Evolutionary conservation across 495 filamentous ascomycete species (phyloP), one percentile per base, ranked within the genome.

Genomic region (Friedmanniomyces simplex): DNA sequence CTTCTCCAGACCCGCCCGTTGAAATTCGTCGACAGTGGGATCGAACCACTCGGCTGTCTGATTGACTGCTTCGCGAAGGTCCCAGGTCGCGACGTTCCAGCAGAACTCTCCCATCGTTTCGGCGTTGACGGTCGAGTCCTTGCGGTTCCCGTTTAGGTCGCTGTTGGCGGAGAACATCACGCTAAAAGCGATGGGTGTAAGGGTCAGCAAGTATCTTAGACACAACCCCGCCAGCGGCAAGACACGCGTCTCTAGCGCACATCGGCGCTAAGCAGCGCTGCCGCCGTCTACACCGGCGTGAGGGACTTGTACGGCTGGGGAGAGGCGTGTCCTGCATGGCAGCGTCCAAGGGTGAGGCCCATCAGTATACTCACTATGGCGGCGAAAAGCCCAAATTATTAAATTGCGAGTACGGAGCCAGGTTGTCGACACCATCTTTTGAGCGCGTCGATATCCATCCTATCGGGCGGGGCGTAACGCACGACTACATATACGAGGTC

Each of bases 351-450:
- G n/a, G n/a, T n/a, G n/a, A n/a, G n/a, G n/a, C n/a, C n/a, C n/a
- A n/a, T n/a, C n/a, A n/a, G n/a, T n/a, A n/a, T n/a, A n/a, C n/a
- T n/a, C n/a, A n/a, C n/a, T 32, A 32, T 3, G 28, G 28, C 4
- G 28, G 28, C 4, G 3, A 3, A 67, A 79, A 83, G 43, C 77
- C 79, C 0, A 82, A 71, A 62, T 82, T 83, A 62, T 74, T 80
- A 71, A 82, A 81, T 66, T 82, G 79, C 0, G 65, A 72, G 66
- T 75, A 83, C 0, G 80, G 80, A 0, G 77, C 79, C 5, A 82
- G 71, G 59, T 82, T 81, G 57, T 68, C 56, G 12, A 52, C 52
- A 50, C 71, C 71, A 32, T 55, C 25, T 24, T 54, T 53, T 14
- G 65, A 69, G 37, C 67, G 57, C 1, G 71, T 68, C 22, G 65